Base-by-base conservation (phyloP, 2,329 filamentous ascomycete species). In the Xylaria sp. region DNA sequence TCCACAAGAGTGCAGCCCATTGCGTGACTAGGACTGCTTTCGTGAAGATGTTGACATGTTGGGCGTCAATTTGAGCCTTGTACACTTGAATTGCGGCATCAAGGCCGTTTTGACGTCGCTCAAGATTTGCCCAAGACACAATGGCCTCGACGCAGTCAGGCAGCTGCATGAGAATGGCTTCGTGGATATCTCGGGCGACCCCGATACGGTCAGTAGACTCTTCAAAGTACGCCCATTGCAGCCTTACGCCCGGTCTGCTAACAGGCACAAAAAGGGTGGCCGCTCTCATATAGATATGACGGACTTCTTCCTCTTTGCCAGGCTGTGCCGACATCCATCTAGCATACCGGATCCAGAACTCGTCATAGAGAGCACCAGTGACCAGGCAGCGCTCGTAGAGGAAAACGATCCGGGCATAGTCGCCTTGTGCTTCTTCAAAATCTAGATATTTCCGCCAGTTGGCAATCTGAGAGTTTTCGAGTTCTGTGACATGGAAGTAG, bases 391-490 rank as follows among this genome's bases (percentile, higher is more conserved):
- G 91, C 83, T 99, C 96, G 79, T 99, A 98, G 39, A 99, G 83
- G 77, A 96, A 96, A 6, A 92, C 88, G 55, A 87, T 91, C 68
- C 96, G 89, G 15, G 85, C 81, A 73, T 90, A 93, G 72, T 94
- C 89, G 62, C 92, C 94, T 79, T 97, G 92, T 0, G 86, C 82
- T 82, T 99, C 96, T 79, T 99, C 96, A 75, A 97, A 98, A 78
- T 98, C 95, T 54, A 99, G 88, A 76, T 98, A 99, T 77, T 97
- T 97, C 76, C 92, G 89, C 96, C 96, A 99, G 80, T 97, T 98
- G 46, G 84, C 85, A 20, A 99, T 83, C 78, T 99, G 94, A 9
- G 88, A 83, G 69, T 96, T 90, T 75, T 98, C 94, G 9, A 99
- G 86, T 78, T 97, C 93, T 0, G 94, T 97, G 36, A 98, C 94